Base-by-base conservation (phyloP, 1,139 yeast genomes). In the Pichia inconspicua region DNA sequence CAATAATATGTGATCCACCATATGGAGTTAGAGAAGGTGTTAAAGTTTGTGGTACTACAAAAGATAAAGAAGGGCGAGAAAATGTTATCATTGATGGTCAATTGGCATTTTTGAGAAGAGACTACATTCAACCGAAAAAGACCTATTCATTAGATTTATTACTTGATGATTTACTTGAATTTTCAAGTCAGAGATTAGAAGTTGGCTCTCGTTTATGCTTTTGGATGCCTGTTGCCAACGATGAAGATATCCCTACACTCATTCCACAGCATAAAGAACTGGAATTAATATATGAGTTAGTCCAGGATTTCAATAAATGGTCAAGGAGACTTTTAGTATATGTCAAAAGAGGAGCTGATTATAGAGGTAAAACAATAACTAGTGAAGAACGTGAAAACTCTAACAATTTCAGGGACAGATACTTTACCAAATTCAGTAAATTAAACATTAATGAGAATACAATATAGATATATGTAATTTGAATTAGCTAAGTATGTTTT, bases 191-290 rank as follows among this genome's bases (percentile, higher is more conserved):
- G 10, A 76, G 92, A 58, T 71, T 92, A 49, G 86, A 84, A 0
- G 69, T 80, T 2, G 77, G 77, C 11, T 96, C 97, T 0, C 70
- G 97, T 53, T 70, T 92, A 37, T 87, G 95, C 25, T 90, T 89
- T 64, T 92, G 99, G 99, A 87, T 92, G 95, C 99, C 99, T 0
- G 85, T 95, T 0, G 95, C 97, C 2, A 89, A 89, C 61, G 96
- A 87, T 57, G 95, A 87, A 55, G 63, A 62, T 51, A 81, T 82
- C 51, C 72, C 70, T n/a, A 79, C 85, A 35, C 73, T 78, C 49
- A 80, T 90, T 39, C 97, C 97, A 2, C 80, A 81, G 57, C 96
- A 92, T 65, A 74, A 78, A 50, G 78, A 77, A 44, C 66, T 92
- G 50, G 84, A 85, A 60, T 70, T 89, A 53, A 66, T 83, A 42